Evolutionary conservation across 805 yeast genomes (phyloP), one percentile per base, ranked within the genome.

Genomic region (Saccharomycopsis javanensis): DNA sequence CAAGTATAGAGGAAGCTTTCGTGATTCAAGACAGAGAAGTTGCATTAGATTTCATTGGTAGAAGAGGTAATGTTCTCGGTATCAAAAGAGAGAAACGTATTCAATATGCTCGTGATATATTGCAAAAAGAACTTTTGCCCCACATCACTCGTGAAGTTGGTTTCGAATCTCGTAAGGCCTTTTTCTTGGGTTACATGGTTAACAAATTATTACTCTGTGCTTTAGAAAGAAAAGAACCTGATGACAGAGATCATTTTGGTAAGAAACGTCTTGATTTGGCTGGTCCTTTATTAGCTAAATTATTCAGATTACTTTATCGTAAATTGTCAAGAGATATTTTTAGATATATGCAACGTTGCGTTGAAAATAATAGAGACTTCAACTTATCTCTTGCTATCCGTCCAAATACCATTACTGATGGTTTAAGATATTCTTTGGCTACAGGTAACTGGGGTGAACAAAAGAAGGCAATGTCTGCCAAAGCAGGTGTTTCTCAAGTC

Each of bases 401-500:
- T 75, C 89, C 97, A 16, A 91, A 91, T 64, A 94, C 98, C 2
- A 89, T 94, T 66, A 94, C 99, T 38, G 92, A 96, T 61, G 99
- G 99, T 70, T 80, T 94, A 72, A 88, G 95, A 70, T 94, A 94
- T 73, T 94, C 99, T 42, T 79, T 94, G 68, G 99, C 99, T 56
- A 94, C 99, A 15, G 99, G 99, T 79, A 94, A 94, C 76, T 94
- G 99, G 99, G 99, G 99, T 76, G 99, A 94, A 73, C 99, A 94
- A 72, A 92, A 91, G 84, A 94, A 94, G 72, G 97, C 98, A 13
- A 94, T 94, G 99, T 84, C 94, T 61, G 85, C 97, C 18, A 85
- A 96, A 72, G 99, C 99, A 5, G 99, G 99, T 81, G 99, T 95
- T 51, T 92, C 98, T 28, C 99, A 94, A 77, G 99, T 94, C 64